Evolutionary conservation across 1,284 basidiomycete species (phyloP).

Genomic region (Moesziomyces sp.): DNA sequence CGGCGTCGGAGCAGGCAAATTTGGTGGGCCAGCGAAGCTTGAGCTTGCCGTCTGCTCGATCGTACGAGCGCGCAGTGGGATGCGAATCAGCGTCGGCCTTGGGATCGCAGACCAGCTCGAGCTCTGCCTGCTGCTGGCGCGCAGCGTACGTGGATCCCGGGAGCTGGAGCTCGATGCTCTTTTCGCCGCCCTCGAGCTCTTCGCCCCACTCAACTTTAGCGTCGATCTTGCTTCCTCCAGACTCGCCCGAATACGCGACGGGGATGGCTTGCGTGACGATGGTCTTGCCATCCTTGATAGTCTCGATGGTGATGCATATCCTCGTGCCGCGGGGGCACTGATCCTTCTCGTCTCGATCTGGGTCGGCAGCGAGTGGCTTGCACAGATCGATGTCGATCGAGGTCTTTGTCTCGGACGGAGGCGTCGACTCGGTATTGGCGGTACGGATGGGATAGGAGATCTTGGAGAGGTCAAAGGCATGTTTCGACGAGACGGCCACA

Average conservation of each 20-base stretch:
- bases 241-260: constrained; percentile 46
- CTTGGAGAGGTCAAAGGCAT: constrained; percentile 42
- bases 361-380: constrained; percentile 37
- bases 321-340: constrained; percentile 51
- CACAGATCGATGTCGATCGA: constrained; percentile 49
- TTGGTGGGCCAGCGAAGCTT: constrained; percentile 48
- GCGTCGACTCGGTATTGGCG: constrained; percentile 40
- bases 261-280: constrained; percentile 51
- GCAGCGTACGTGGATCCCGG: constrained; percentile 38
- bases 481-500: constrained; percentile 33
- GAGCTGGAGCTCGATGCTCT: constrained; percentile 41
- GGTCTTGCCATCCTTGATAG: constrained; percentile 45
- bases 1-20: constrained; percentile 42
- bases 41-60: constrained; percentile 42
- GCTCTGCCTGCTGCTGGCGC: constrained; percentile 38
- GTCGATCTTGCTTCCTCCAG: constrained; percentile 37
- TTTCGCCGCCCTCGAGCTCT: constrained; percentile 46
- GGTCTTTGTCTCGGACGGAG: constrained; percentile 41
- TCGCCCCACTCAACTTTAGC: constrained; percentile 43
- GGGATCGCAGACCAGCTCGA: constrained; percentile 50
- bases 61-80: constrained; percentile 39
- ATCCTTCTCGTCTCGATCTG: constrained; percentile 33
- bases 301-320: constrained; percentile 52
- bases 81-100: constrained; percentile 38
- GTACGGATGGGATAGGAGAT: constrained; percentile 46